A percentile compares a stretch with the other conserved stretches of the same genome.
Conservation (phyloP, 1,139 yeast genomes). For the Pichia sp. region DNA sequence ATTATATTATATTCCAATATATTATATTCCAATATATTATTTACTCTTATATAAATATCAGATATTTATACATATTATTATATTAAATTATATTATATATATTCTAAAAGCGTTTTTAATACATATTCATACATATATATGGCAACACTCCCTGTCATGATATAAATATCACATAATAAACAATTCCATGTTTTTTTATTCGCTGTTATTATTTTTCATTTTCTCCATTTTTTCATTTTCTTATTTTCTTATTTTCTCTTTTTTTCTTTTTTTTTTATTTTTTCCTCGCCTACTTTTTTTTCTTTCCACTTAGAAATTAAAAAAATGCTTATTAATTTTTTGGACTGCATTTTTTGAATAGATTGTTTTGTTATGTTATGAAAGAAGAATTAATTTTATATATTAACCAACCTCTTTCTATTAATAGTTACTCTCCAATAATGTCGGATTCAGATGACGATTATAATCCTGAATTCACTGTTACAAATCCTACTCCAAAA, state of each 20-base stretch:
- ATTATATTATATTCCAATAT: too few species aligned
- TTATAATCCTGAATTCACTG: slow-evolving; percentile 16
- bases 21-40: too few species aligned
- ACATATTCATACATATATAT: background rate
- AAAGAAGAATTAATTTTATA: too few species aligned
- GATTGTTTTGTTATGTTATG: too few species aligned
- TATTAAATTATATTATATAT: too few species aligned
- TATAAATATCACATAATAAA: too few species aligned
- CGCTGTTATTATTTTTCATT: background rate
- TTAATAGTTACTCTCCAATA: background rate
- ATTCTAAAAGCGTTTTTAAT: background rate
- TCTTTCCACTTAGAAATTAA: background rate
- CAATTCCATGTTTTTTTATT: background rate
- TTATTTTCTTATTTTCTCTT: background rate
- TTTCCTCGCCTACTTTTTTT: background rate
- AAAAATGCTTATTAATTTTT: too few species aligned
- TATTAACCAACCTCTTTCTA: too few species aligned
- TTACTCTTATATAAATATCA: too few species aligned
- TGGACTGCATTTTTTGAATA: too few species aligned
- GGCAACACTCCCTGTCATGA: background rate
- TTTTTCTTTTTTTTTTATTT: background rate
- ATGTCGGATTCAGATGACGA: slow-evolving; percentile 15
- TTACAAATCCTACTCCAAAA: background rate
- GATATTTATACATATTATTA: too few species aligned
- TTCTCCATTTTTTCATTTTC: background rate